Evolutionary conservation across 139 green algal species (phyloP), one percentile per base, ranked within the genome.

Genomic region (Micractinium conductrix): DNA sequence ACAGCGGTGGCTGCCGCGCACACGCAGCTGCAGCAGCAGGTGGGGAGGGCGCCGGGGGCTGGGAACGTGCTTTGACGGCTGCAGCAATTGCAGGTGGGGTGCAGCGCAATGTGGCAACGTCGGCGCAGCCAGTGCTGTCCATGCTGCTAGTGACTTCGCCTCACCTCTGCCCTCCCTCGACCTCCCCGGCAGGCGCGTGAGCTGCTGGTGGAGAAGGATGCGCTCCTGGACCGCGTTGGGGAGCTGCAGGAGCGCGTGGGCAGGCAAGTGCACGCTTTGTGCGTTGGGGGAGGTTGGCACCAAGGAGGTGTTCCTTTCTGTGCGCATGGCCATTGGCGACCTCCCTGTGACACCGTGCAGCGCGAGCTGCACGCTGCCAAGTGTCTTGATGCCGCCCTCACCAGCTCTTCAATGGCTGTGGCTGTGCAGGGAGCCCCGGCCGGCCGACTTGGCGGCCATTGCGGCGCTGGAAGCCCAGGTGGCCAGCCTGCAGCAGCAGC

Each of bases 401-500:
- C 0, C 22, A 8, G 6, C 68, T 50, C 37, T 28, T 45, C 22
- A 21, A 6, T 50, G 26, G 2, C 33, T 1, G 6, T 38, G 8
- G 1, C 33, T 62, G 53, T 62, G 63, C 75, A 81, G 75, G 75
- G 75, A 81, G 75, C 35, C 75, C 8, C 75, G 75, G 1, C 75
- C 75, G 4, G 53, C 50, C 28, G 75, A 81, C 50, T 35, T 81
- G 53, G 75, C 75, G 35, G 8, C 50, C 38, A 81, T 81, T 17
- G 75, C 75, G 17, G n/a, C 58, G 55, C 75, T 81, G 50, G 75
- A 81, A 37, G 14, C 14, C 9, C 75, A 81, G 55, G 75, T 69
- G 75, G 24, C 37, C 14, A 35, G 21, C 4, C 50, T 81, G 6
- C 53, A 69, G 55, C 33, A 69, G 24, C 50, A 81, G 75, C 50